phyloP scores from a whole-genome alignment of 139 green algal species.

The Pycnococcus provasolii region DNA sequence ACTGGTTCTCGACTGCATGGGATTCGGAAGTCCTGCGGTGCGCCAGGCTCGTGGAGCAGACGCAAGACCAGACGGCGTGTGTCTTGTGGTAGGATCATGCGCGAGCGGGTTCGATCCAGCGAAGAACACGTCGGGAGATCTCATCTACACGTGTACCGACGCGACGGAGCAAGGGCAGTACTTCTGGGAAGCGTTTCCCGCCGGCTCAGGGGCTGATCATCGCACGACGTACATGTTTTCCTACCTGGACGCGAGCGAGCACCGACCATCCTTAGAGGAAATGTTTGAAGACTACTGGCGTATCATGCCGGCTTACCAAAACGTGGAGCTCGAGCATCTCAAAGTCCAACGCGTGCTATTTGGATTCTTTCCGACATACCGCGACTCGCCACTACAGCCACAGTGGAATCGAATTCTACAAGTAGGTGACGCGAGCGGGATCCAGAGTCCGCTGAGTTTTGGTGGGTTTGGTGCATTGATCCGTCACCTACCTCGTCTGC shows the following conservation, averaged over 20 bases:
- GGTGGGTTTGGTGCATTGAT: slow-evolving; percentile 82
- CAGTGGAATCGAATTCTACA: slow-evolving; percentile 71
- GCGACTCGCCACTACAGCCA: slow-evolving; percentile 63
- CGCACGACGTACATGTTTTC: slow-evolving; percentile 95
- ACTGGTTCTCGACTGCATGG: slow-evolving; percentile 92
- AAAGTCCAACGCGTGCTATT: slow-evolving; percentile 76
- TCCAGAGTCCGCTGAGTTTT: slow-evolving; percentile 89
- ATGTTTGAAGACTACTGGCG: slow-evolving; percentile 89
- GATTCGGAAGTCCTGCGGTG: slow-evolving; percentile 71
- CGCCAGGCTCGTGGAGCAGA: slow-evolving; percentile 58
- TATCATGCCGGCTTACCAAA: slow-evolving; percentile 78
- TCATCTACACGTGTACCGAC: slow-evolving; percentile 66
- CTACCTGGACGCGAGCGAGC: slow-evolving; percentile 70
- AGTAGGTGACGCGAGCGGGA: slow-evolving; percentile 67
- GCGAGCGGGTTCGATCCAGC: slow-evolving; percentile 53
- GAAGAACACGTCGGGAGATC: slow-evolving; percentile 64
- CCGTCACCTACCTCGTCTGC: slow-evolving; percentile 56
- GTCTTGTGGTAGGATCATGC: slow-evolving; percentile 81
- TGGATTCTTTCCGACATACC: slow-evolving; percentile 87
- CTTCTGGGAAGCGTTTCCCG: slow-evolving; percentile 64
- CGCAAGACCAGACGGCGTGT: slow-evolving; percentile 85
- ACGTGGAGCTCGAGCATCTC: slow-evolving; percentile 55
- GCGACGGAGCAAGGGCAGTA: slow-evolving; percentile 27
- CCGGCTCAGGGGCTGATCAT: slow-evolving; percentile 51
- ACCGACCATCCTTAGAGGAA: slow-evolving; percentile 50